Evolutionary conservation across 176 grass and related monocot genomes (phyloP), one percentile per base, ranked within the genome.

Genomic region (Oryza glaberrima): DNA sequence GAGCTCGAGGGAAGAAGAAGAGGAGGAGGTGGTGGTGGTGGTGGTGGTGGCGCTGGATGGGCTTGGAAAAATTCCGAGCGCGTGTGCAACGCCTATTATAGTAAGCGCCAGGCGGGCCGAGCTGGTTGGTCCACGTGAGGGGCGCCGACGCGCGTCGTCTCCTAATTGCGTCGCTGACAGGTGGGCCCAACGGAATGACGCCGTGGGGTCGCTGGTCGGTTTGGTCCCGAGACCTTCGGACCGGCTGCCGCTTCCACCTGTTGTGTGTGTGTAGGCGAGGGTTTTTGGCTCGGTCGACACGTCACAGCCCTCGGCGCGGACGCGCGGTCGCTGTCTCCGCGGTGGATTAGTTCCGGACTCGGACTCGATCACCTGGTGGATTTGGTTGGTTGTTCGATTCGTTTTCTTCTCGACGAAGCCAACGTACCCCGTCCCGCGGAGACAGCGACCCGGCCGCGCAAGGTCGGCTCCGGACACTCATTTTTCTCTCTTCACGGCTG

Each of bases 61-160:
- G 20, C n/a, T 8, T 1, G 19, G 38, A 12, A 69, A 60, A 44
- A 35, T 17, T 6, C 17, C 17, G 30, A 58, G 30, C 47, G 47
- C 28, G 67, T 56, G 41, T 56, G 41, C 64, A 52, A 1, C 30
- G n/a, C 0, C 16, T 48, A 13, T 47, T 14, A 82, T 76, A 32
- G 30, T 32, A 87, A 9, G 48, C 47, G 77, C 78, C 84, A 68
- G 70, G 22, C 12, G 47, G 22, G 71, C 12, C 63, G 52, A 28
- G 69, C 40, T 48, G 47, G 7, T 45, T 32, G 78, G 47, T 81
- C 72, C 85, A 82, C 85, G 64, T 82, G 72, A 38, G 25, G 43
- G 43, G 11, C 79, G 79, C 80, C 84, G 88, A 64, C 75, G 75
- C 84, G 88, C 36, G 84, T 61, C 79, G 43, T 60, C 79, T 63